phyloP scores from a whole-genome alignment of 179 eudicot species.

The Heliamphora pulchella region DNA sequence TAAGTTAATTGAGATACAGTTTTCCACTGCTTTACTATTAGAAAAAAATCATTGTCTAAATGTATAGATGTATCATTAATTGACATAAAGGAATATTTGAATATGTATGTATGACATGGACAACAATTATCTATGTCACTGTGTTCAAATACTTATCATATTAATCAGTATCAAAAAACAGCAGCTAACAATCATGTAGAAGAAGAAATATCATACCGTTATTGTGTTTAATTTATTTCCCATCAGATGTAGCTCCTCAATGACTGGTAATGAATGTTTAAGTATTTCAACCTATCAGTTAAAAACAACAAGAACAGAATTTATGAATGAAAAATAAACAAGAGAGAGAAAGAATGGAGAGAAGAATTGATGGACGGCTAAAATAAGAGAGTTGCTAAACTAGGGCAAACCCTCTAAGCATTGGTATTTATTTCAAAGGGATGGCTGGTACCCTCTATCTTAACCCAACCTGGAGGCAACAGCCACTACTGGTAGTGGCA shows the following conservation, averaged over 20 bases:
- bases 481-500: neutral
- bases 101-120: neutral
- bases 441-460: neutral
- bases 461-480: neutral
- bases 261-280: constrained; percentile 45
- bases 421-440: neutral
- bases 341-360: neutral
- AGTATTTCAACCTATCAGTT: constrained; percentile 62
- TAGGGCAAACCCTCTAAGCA: no score
- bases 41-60: neutral
- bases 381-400: no score
- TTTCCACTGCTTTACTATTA: neutral
- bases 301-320: neutral
- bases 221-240: constrained; percentile 65
- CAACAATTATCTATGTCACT: neutral
- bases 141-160: neutral
- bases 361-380: no score
- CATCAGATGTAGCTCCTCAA: constrained; percentile 88
- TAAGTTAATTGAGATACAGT: neutral
- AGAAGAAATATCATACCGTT: constrained; percentile 31
- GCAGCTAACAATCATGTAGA: constrained; percentile 1
- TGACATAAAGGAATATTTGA: neutral
- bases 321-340: no score
- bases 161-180: neutral
- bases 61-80: neutral